These are phyloP conservation scores for Jimgerdemannia lactiflua DNA, from an alignment of 192 early-diverging fungal species.

Conservation along the genomic window DNA sequence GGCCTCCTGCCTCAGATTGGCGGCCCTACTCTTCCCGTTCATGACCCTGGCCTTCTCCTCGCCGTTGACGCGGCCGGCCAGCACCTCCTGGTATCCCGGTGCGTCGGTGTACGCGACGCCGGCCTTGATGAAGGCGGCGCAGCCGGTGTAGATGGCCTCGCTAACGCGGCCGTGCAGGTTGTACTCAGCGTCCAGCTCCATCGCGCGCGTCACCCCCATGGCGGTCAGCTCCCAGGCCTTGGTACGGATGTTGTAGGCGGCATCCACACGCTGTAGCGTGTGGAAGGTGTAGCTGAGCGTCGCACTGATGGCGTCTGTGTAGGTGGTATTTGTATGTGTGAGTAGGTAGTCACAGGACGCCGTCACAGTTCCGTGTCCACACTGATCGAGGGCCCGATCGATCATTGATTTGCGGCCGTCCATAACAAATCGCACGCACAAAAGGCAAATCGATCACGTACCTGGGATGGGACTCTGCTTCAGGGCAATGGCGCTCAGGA, in stretches of 20 bases:
- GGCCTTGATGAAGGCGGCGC: constrained; percentile 47
- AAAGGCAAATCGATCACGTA: constrained; percentile 1
- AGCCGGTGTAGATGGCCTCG: constrained; percentile 36
- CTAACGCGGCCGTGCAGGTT: constrained; percentile 49
- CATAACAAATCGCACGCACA: too few relatives aligned
- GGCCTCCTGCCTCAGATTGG: not conserved
- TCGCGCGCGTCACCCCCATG: constrained; percentile 41
- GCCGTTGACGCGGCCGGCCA: not conserved
- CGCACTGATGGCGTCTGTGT: constrained; percentile 34
- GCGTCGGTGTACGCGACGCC: constrained; percentile 47
- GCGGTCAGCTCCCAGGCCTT: constrained; percentile 48
- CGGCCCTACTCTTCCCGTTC: not conserved
- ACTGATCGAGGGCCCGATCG: too few relatives aligned
- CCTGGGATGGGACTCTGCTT: constrained; percentile 56
- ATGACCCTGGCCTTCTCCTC: not conserved
- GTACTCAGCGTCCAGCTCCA: constrained; percentile 53
- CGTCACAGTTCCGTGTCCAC: too few relatives aligned
- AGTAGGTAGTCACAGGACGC: not conserved
- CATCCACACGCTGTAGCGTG: constrained; percentile 38
- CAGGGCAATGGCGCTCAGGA: constrained; percentile 44
- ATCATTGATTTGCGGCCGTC: too few relatives aligned
- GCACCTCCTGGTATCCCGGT: constrained; percentile 26
- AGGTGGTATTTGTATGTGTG: not conserved
- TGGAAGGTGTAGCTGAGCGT: constrained; percentile 31
- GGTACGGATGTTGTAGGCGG: constrained; percentile 42